Evolutionary conservation across 2,329 filamentous ascomycete species (phyloP).

Genomic region (Arachnomyces sp.): DNA sequence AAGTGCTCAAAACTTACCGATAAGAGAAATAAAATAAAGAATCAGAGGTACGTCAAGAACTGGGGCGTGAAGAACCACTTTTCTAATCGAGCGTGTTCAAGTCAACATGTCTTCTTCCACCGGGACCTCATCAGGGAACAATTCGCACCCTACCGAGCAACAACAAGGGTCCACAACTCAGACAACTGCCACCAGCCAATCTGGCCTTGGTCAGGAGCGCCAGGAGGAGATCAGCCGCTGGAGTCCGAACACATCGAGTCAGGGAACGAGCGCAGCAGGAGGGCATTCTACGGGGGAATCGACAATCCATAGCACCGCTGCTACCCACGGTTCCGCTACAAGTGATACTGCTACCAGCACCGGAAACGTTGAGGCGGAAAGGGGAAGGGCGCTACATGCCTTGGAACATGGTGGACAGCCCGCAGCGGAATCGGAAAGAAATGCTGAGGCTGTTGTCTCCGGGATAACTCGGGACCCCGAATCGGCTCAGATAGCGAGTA

Average conservation of each 20-base stretch:
- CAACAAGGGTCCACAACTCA: no score
- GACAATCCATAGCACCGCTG: slow-evolving; percentile 1
- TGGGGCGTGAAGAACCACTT: no score
- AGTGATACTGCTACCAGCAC: not conserved
- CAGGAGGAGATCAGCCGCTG: slow-evolving; percentile 4
- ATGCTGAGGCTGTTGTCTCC: not conserved
- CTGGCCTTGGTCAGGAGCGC: no score
- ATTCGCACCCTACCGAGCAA: no score
- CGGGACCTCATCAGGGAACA: no score
- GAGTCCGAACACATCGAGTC: slow-evolving; percentile 6
- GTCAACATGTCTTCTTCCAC: no score
- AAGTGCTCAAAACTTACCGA: no score
- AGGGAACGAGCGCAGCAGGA: slow-evolving; percentile 2
- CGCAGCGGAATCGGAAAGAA: slow-evolving; percentile 4
- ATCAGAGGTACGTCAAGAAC: no score
- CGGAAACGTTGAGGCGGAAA: slow-evolving; percentile 2
- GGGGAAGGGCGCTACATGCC: slow-evolving; percentile 1
- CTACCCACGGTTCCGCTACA: slow-evolving; percentile 2
- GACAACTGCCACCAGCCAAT: no score
- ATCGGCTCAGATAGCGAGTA: slow-evolving; percentile 5
- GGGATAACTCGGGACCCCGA: not conserved
- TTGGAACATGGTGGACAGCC: slow-evolving; percentile 7
- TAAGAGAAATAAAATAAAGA: no score
- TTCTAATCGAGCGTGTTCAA: no score
- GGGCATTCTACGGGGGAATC: not conserved